Conservation (phyloP, 2,329 filamentous ascomycete genomes). For the Trichoderma cornu-damae region DNA sequence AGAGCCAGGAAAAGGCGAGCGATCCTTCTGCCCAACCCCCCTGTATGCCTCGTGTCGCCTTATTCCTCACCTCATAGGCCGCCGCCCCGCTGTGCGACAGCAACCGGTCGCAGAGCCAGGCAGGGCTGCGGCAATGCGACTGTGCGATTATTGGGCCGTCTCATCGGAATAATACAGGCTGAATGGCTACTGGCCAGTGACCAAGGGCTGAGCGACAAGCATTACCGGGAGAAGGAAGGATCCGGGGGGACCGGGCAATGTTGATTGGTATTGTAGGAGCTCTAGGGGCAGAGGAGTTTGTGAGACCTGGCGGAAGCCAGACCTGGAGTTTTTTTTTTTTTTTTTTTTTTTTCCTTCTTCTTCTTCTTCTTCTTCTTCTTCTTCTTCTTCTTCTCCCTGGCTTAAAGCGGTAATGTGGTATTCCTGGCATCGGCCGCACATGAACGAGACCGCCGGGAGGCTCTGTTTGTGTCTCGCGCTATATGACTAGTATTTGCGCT, state of each 20-base stretch:
- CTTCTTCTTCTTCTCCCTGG: too few species aligned
- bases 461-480: background rate
- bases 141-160: background rate
- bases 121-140: background rate
- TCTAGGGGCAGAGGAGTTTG: background rate
- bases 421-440: background rate
- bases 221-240: slow-evolving; percentile 13
- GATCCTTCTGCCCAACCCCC: background rate
- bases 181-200: background rate
- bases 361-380: too few species aligned
- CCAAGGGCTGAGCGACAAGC: background rate
- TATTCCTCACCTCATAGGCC: background rate
- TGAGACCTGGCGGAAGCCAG: background rate
- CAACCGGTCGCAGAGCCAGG: background rate
- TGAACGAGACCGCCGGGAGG: background rate
- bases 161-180: background rate
- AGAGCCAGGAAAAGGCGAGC: background rate
- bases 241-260: background rate
- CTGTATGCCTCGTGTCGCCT: background rate
- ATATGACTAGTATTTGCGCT: background rate
- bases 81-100: background rate
- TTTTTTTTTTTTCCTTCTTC: too few species aligned
- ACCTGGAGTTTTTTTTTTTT: background rate
- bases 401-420: background rate
- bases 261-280: background rate